A percentile compares a stretch with the other conserved stretches of the same genome.
Evolutionary conservation across 352 stramenopile genomes (phyloP).

Genomic region (Aphanomyces astaci): DNA sequence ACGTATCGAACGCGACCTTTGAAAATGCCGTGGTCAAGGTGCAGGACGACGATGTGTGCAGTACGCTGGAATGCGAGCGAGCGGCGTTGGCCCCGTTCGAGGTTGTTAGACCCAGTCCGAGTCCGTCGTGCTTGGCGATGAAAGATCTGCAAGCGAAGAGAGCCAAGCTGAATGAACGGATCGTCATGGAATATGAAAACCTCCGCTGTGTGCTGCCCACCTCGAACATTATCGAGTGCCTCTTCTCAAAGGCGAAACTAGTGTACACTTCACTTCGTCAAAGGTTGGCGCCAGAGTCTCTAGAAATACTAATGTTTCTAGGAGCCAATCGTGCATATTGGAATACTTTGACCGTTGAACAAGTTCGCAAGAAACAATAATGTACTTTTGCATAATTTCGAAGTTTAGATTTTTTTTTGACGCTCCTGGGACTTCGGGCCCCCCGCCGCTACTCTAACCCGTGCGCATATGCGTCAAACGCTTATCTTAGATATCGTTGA

Average conservation of each 20-base stretch:
- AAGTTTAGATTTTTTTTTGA: too few relatives aligned
- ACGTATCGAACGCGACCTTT: not conserved
- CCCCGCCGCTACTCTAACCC: too few relatives aligned
- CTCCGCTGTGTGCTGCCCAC: not conserved
- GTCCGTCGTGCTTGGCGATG: not conserved
- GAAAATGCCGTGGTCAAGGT: not conserved
- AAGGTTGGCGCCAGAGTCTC: not conserved
- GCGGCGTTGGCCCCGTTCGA: not conserved
- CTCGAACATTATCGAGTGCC: slow-evolving; percentile 5
- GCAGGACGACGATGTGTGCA: not conserved
- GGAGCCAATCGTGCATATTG: not conserved
- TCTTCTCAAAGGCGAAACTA: not conserved
- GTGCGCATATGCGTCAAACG: too few relatives aligned
- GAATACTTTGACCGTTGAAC: not conserved
- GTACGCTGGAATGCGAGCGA: too few relatives aligned
- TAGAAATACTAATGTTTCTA: not conserved
- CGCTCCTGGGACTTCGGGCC: too few relatives aligned
- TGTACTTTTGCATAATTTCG: too few relatives aligned
- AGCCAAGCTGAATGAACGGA: not conserved
- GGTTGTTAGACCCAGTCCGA: too few relatives aligned
- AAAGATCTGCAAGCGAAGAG: not conserved
- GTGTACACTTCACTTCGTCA: not conserved
- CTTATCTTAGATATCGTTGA: too few relatives aligned
- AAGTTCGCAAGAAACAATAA: too few relatives aligned
- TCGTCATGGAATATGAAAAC: not conserved